These are phyloP conservation scores for Fraxinus velutina DNA, from an alignment of 305 asterid species.

Conservation along the genomic window DNA sequence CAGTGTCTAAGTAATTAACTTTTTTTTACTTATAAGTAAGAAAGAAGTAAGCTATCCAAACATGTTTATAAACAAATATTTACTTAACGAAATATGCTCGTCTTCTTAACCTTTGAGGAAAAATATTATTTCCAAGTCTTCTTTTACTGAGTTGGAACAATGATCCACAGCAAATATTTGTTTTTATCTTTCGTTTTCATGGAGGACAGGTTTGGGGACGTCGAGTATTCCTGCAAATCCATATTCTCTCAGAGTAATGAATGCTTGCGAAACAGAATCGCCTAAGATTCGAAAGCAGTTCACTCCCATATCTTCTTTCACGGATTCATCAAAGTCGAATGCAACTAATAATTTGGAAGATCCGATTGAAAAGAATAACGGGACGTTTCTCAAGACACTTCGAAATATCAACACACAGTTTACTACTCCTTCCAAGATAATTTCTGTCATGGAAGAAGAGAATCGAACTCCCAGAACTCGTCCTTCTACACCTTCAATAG, in stretches of 20 bases:
- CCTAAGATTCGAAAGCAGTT: conserved; percentile 38
- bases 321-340: conserved; percentile 38
- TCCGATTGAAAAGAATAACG: conserved; percentile 47
- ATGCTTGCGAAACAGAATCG: conserved; percentile 28
- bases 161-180: background rate
- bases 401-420: conserved; percentile 40
- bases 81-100: background rate
- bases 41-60: background rate
- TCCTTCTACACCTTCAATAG: conserved; percentile 66
- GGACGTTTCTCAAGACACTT: conserved; percentile 51
- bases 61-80: background rate
- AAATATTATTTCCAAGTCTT: background rate
- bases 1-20: background rate
- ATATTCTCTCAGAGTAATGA: conserved; percentile 15
- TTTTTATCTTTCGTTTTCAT: conserved; percentile 2
- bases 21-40: background rate
- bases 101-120: background rate
- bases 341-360: conserved; percentile 48
- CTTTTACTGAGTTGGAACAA: background rate
- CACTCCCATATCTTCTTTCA: conserved; percentile 41
- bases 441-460: conserved; percentile 44
- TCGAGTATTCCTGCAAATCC: conserved; percentile 37
- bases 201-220: conserved; percentile 41
- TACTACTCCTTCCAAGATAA: conserved; percentile 61
- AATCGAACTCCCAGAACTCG: conserved; percentile 57